Conservation (phyloP, 1,284 basidiomycete species). For the Albatrellus sp. region DNA sequence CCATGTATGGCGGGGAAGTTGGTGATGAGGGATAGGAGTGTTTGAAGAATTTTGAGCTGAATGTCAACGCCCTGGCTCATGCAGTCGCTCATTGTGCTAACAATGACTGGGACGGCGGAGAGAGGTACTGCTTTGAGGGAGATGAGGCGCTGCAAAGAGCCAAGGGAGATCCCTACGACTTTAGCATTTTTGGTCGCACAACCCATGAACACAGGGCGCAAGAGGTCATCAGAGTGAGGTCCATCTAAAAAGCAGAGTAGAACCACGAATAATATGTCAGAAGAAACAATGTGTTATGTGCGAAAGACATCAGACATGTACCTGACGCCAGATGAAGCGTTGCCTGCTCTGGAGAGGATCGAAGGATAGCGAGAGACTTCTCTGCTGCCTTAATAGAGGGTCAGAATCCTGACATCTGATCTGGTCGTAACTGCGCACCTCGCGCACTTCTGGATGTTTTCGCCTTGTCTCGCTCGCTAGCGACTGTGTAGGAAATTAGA, state of each 20-base stretch:
- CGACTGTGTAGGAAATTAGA: conserved; percentile 29
- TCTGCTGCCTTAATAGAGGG: conserved; percentile 54
- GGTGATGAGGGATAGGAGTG: conserved; percentile 79
- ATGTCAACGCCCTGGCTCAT: conserved; percentile 91
- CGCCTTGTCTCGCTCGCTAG: conserved; percentile 71
- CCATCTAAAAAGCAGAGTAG: conserved; percentile 37
- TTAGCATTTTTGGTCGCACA: conserved; percentile 90
- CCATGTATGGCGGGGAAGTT: conserved; percentile 78
- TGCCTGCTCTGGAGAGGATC: conserved; percentile 60
- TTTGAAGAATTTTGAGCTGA: conserved; percentile 85
- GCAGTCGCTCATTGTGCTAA: conserved; percentile 76
- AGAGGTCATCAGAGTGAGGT: conserved; percentile 67
- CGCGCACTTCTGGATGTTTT: conserved; percentile 74
- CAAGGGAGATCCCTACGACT: conserved; percentile 85
- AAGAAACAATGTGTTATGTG: background rate
- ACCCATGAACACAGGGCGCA: conserved; percentile 87
- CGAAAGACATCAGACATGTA: conserved; percentile 19
- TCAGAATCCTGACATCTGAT: background rate
- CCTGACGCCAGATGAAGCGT: conserved; percentile 51
- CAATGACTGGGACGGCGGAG: conserved; percentile 65
- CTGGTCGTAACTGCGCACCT: conserved; percentile 33
- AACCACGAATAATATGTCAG: background rate
- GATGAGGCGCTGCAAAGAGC: conserved; percentile 86
- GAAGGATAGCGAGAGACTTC: conserved; percentile 71
- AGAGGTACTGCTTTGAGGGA: conserved; percentile 77